Conservation (phyloP, 352 stramenopile genomes). For the Pythium myriotylum region DNA sequence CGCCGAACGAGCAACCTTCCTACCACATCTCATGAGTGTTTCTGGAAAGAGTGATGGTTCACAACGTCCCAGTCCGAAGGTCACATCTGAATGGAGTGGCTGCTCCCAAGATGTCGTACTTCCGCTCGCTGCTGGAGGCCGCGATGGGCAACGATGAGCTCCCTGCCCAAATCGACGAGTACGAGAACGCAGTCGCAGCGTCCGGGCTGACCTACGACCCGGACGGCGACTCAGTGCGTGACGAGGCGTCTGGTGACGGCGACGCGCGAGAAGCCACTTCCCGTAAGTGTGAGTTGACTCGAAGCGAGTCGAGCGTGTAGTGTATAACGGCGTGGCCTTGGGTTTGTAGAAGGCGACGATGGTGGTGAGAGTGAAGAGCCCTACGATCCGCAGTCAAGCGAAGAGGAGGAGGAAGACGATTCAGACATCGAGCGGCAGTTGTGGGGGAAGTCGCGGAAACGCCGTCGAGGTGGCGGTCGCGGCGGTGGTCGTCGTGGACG, state of each 20-base stretch:
- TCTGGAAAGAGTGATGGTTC: conserved; percentile 25
- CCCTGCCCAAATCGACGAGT: conserved; percentile 49
- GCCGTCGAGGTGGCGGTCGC: conserved; percentile 37
- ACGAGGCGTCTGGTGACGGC: conserved; percentile 26
- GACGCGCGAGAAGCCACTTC: not conserved
- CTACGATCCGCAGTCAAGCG: conserved; percentile 64
- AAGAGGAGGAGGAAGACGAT: conserved; percentile 77
- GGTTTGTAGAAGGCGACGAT: conserved; percentile 20
- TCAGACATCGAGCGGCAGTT: conserved; percentile 85
- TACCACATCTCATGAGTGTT: conserved; percentile 19
- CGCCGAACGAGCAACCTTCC: conserved; percentile 29
- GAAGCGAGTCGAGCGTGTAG: not conserved
- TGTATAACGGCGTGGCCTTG: not conserved
- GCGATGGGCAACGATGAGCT: conserved; percentile 72
- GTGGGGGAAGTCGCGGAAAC: conserved; percentile 75
- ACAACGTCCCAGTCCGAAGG: conserved; percentile 1
- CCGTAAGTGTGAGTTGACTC: not conserved
- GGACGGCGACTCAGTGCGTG: conserved; percentile 23
- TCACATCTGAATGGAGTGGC: not conserved
- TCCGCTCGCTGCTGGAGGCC: conserved; percentile 81
- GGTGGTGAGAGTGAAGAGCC: conserved; percentile 54
- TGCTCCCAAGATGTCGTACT: conserved; percentile 61
- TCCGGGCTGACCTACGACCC: conserved; percentile 34
- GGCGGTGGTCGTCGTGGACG: conserved; percentile 34
- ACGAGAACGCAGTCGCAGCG: conserved; percentile 35